These are phyloP conservation scores for Seiridium unicorne DNA, from an alignment of 2,329 filamentous ascomycete species.

Conservation along the genomic window DNA sequence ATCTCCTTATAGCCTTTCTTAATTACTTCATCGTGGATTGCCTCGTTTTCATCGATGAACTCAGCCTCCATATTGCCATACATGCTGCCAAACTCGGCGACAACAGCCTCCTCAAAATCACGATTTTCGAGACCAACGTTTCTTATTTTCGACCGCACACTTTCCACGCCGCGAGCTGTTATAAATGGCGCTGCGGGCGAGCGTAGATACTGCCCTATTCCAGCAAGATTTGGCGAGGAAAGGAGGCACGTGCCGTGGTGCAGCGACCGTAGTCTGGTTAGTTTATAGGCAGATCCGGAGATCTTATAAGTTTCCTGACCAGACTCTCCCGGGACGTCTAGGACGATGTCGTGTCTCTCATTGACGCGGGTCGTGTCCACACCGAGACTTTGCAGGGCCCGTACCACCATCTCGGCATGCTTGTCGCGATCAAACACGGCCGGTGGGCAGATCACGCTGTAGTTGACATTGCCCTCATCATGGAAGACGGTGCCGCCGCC, in stretches of 20 bases:
- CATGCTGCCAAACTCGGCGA: conserved; percentile 64
- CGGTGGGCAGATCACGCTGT: conserved; percentile 83
- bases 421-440: conserved; percentile 76
- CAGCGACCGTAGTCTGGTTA: conserved; percentile 76
- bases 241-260: conserved; percentile 94
- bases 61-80: conserved; percentile 50
- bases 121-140: conserved; percentile 64
- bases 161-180: conserved; percentile 82
- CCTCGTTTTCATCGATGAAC: conserved; percentile 46
- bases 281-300: conserved; percentile 92
- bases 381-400: conserved; percentile 67
- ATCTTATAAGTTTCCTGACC: conserved; percentile 63
- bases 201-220: conserved; percentile 68
- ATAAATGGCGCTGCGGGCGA: conserved; percentile 79
- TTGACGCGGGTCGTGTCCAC: conserved; percentile 71
- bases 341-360: conserved; percentile 86
- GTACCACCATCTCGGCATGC: conserved; percentile 89
- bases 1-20: conserved; percentile 62
- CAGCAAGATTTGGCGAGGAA: conserved; percentile 68
- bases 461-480: conserved; percentile 91
- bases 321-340: conserved; percentile 14
- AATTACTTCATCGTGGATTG: conserved; percentile 51
- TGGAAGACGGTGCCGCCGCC: conserved; percentile 95
- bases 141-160: conserved; percentile 78
- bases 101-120: conserved; percentile 54